phyloP scores from a whole-genome alignment of 2,329 filamentous ascomycete species.

The Monilinia fructicola region DNA sequence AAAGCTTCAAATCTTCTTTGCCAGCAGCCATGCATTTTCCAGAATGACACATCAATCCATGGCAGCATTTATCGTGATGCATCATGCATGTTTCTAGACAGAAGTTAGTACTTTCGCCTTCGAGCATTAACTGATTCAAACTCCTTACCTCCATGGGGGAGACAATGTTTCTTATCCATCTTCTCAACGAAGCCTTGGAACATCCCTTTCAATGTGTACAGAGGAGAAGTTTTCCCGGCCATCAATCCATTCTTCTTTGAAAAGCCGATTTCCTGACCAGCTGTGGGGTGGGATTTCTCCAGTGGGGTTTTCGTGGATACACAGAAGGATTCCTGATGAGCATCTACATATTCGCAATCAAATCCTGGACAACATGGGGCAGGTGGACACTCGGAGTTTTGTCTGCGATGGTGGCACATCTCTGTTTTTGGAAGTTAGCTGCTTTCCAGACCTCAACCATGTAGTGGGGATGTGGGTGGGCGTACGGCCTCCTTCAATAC shows the following conservation, averaged over 20 bases:
- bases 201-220: constrained; percentile 8
- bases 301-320: background rate
- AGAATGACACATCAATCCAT: constrained; percentile 8
- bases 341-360: background rate
- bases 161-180: background rate
- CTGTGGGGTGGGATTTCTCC: background rate
- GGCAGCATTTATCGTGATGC: constrained; percentile 8
- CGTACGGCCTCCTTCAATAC: constrained; percentile 6
- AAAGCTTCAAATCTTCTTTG: background rate
- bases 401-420: background rate
- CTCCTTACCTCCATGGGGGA: background rate
- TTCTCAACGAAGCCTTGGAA: constrained; percentile 1
- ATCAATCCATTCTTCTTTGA: constrained; percentile 1
- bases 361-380: background rate
- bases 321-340: background rate
- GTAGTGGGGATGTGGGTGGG: too few species aligned
- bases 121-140: background rate
- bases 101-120: background rate
- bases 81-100: constrained; percentile 11
- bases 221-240: background rate
- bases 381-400: background rate
- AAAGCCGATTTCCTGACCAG: background rate
- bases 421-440: background rate
- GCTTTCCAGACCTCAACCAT: too few species aligned
- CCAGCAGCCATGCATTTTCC: constrained; percentile 2